These are phyloP conservation scores for Aspergillus nanangensis DNA, from an alignment of 495 filamentous ascomycete species.

Conservation along the genomic window DNA sequence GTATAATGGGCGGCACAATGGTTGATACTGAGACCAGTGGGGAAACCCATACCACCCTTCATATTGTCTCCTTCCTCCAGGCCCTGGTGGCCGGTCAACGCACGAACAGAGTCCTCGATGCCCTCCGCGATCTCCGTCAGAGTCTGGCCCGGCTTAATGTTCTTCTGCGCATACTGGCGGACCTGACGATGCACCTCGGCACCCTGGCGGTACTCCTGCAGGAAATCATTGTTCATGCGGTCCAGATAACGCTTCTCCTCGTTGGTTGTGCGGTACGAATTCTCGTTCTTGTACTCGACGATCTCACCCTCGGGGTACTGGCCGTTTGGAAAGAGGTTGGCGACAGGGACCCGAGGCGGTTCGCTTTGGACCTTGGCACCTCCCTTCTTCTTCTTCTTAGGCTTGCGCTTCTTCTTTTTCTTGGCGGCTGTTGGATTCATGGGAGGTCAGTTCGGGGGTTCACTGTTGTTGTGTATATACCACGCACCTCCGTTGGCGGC, in stretches of 20 bases:
- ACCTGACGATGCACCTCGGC: constrained; percentile 88
- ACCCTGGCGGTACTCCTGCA: constrained; percentile 81
- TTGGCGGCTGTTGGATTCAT: constrained; percentile 44
- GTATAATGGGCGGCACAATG: constrained; percentile 87
- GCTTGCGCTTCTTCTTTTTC: constrained; percentile 79
- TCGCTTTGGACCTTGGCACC: constrained; percentile 66
- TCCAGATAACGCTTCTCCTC: constrained; percentile 87
- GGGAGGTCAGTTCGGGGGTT: constrained; percentile 5
- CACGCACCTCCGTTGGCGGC: constrained; percentile 42
- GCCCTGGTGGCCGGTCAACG: constrained; percentile 72
- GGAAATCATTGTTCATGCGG: constrained; percentile 77
- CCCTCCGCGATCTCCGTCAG: constrained; percentile 79
- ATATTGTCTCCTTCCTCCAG: constrained; percentile 75
- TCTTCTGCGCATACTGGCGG: constrained; percentile 75
- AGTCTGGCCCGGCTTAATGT: constrained; percentile 75
- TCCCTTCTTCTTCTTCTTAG: constrained; percentile 68
- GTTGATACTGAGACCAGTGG: constrained; percentile 81
- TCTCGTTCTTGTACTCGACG: constrained; percentile 71
- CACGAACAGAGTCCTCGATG: constrained; percentile 81
- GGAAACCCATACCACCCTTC: constrained; percentile 83
- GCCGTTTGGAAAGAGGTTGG: constrained; percentile 69
- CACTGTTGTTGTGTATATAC: too few species aligned
- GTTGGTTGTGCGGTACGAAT: constrained; percentile 73
- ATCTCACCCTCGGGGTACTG: constrained; percentile 78
- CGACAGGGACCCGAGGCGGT: constrained; percentile 71